A percentile compares a stretch with the other conserved stretches of the same genome.
Conservation (phyloP, 768 basidiomycete species). For the Suillus sp. region DNA sequence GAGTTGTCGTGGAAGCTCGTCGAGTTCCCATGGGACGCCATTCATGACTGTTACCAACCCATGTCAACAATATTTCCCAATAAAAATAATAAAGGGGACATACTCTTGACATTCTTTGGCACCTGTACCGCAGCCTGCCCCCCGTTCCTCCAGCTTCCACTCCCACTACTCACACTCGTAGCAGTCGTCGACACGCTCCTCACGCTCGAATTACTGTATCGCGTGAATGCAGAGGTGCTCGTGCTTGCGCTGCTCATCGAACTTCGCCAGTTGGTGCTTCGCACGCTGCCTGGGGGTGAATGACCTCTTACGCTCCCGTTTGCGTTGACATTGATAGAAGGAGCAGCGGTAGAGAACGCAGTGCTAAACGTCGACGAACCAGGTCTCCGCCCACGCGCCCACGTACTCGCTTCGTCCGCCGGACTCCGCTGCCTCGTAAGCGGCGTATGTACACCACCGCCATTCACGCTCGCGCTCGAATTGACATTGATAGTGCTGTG, state of each 20-base stretch:
- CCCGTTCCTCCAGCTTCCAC: slow-evolving; percentile 54
- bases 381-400: slow-evolving; percentile 52
- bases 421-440: slow-evolving; percentile 36
- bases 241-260: slow-evolving; percentile 73
- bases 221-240: slow-evolving; percentile 61
- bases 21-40: slow-evolving; percentile 77
- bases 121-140: slow-evolving; percentile 32
- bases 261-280: slow-evolving; percentile 67
- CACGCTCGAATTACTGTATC: slow-evolving; percentile 69
- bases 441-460: slow-evolving; percentile 19
- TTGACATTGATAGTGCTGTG: background rate
- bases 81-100: slow-evolving; percentile 33
- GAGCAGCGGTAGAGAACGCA: slow-evolving; percentile 24
- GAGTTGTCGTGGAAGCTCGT: slow-evolving; percentile 67
- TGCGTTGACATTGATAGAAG: slow-evolving; percentile 17
- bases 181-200: slow-evolving; percentile 80
- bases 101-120: slow-evolving; percentile 83
- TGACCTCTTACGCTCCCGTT: slow-evolving; percentile 10
- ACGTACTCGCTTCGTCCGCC: slow-evolving; percentile 46
- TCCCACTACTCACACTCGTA: slow-evolving; percentile 74
- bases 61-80: background rate
- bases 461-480: slow-evolving; percentile 13
- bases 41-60: slow-evolving; percentile 55
- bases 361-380: slow-evolving; percentile 19
- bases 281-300: slow-evolving; percentile 13